These are phyloP conservation scores for Stellera chamaejasme DNA, from an alignment of 345 rosid species.

Conservation along the genomic window DNA sequence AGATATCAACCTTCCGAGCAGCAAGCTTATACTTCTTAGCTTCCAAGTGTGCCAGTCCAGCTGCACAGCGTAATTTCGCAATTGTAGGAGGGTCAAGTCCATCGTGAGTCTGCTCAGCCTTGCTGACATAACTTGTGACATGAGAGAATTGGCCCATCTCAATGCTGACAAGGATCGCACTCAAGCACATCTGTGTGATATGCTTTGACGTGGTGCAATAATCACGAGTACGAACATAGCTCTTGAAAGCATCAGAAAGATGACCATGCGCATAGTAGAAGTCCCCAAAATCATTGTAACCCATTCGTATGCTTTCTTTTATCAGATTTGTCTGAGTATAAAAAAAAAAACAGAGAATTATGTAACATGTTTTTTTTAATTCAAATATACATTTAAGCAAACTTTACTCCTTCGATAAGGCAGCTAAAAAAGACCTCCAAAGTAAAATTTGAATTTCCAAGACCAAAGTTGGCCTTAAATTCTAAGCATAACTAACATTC, in stretches of 20 bases:
- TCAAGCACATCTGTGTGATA: conserved; percentile 89
- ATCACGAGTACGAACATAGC: conserved; percentile 84
- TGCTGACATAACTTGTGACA: conserved; percentile 84
- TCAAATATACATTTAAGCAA: neutral
- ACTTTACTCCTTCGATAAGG: neutral
- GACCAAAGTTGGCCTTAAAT: too few relatives aligned
- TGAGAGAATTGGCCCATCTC: conserved; percentile 97
- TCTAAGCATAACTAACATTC: too few relatives aligned
- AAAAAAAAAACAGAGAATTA: neutral
- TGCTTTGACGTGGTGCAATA: conserved; percentile 97
- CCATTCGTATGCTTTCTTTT: conserved; percentile 98
- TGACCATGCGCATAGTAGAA: conserved; percentile 83
- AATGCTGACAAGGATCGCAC: conserved; percentile 87
- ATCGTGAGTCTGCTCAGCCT: conserved; percentile 87
- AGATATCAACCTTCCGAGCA: conserved; percentile 78
- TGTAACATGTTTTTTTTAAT: too few relatives aligned
- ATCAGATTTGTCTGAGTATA: conserved; percentile 82
- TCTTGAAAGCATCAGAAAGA: conserved; percentile 88
- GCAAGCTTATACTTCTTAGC: conserved; percentile 89
- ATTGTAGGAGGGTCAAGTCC: conserved; percentile 51
- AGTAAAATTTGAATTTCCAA: too few relatives aligned
- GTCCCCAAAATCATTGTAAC: conserved; percentile 96
- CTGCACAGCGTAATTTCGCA: conserved; percentile 81
- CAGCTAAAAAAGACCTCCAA: too few relatives aligned
- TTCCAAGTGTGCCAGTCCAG: conserved; percentile 91